These are phyloP conservation scores for Cyberlindnera petersonii DNA, from an alignment of 805 yeast genomes.

Conservation along the genomic window DNA sequence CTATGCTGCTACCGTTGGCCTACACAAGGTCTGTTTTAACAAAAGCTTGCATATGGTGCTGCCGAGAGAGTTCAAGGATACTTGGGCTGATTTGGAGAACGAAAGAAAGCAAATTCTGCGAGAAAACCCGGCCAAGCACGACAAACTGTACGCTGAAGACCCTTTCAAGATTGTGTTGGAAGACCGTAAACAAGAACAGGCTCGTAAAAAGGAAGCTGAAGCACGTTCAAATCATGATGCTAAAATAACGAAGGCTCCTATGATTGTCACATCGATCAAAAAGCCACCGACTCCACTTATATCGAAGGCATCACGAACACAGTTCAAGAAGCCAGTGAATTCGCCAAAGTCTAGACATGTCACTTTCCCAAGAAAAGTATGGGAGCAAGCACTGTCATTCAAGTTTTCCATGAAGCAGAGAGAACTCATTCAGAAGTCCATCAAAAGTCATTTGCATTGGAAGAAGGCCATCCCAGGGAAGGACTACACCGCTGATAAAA, in stretches of 20 bases:
- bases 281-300: not conserved
- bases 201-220: constrained; percentile 43
- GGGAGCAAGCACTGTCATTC: constrained; percentile 68
- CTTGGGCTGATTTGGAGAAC: constrained; percentile 73
- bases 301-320: not conserved
- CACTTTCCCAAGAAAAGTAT: constrained; percentile 47
- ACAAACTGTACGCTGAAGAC: constrained; percentile 55
- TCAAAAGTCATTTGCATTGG: constrained; percentile 60
- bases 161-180: constrained; percentile 75
- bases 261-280: constrained; percentile 35
- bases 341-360: constrained; percentile 17
- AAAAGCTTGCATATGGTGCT: constrained; percentile 84
- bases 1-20: constrained; percentile 82
- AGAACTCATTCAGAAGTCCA: constrained; percentile 54
- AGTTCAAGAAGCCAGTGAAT: not conserved
- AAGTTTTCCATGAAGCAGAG: constrained; percentile 65
- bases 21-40: constrained; percentile 73
- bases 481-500: constrained; percentile 4
- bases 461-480: constrained; percentile 11
- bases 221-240: constrained; percentile 45
- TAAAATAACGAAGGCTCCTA: constrained; percentile 46
- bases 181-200: constrained; percentile 41
- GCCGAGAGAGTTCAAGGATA: constrained; percentile 73
- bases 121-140: constrained; percentile 44
- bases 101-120: constrained; percentile 49